These are phyloP conservation scores for Hypoxylon fuscum DNA, from an alignment of 495 filamentous ascomycete genomes.

Conservation along the genomic window DNA sequence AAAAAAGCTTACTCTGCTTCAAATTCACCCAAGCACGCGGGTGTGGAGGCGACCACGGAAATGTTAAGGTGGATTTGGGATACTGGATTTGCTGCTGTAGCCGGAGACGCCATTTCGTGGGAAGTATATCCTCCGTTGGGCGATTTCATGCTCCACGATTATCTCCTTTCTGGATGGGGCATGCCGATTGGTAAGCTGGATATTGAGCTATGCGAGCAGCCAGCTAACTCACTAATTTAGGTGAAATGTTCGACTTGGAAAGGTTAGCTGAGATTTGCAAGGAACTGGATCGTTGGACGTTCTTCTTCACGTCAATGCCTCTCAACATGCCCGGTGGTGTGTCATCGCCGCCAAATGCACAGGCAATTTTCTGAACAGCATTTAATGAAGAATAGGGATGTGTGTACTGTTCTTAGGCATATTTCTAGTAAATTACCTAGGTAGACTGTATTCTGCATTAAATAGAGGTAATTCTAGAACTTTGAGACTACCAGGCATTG, in stretches of 20 bases:
- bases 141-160: conserved; percentile 54
- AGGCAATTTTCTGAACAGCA: conserved; percentile 53
- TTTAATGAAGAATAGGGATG: too few species aligned
- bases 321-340: conserved; percentile 58
- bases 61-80: conserved; percentile 62
- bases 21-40: conserved; percentile 43
- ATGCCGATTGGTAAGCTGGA: conserved; percentile 57
- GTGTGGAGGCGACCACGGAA: conserved; percentile 55
- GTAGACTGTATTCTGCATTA: too few species aligned
- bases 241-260: conserved; percentile 66
- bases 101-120: conserved; percentile 58
- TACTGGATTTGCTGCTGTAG: conserved; percentile 59
- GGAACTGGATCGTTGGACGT: conserved; percentile 47
- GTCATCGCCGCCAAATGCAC: conserved; percentile 52
- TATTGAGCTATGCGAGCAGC: not conserved
- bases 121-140: conserved; percentile 53
- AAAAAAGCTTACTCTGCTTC: conserved; percentile 45
- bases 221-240: conserved; percentile 2
- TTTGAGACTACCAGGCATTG: not conserved
- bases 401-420: too few species aligned
- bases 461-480: not conserved
- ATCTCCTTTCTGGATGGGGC: conserved; percentile 62
- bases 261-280: conserved; percentile 54
- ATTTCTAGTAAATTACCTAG: too few species aligned
- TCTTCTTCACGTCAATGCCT: conserved; percentile 58